Base-by-base conservation (phyloP, 2,329 filamentous ascomycete species). In the Aspergillus sp. region DNA sequence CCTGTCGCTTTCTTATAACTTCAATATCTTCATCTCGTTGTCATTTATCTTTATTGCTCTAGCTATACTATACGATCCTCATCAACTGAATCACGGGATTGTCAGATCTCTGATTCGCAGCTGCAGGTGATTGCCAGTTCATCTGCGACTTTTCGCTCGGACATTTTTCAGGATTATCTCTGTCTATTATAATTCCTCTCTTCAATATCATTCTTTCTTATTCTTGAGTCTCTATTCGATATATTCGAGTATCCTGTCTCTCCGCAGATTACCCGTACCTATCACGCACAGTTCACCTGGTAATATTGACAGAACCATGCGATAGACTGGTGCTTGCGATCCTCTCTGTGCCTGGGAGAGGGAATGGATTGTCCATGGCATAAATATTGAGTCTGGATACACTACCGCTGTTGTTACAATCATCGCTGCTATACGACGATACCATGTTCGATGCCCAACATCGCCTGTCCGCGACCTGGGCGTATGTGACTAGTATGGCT, bases 391-490 rank as follows among this genome's bases (percentile, higher is more conserved):
- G 20, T 22, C 33, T 17, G 5, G n/a, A 35, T n/a, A n/a, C 33
- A 35, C 2, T 32, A 32, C 33, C 17, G 5, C 20, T 22, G 20
- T 22, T 22, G 20, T 22, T 22, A 27, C 25, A 12, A 12, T 12
- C 1, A 12, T 39, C 37, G 10, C 17, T 39, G 15, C 37, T 12
- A 38, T 38, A 39, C 60, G 59, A 64, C 62, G 62, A 62, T 63
- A 67, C 68, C 59, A 71, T 71, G 68, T 63, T 67, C 61, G 63
- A 65, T 66, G 60, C 61, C 57, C 66, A 66, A 60, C 58, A 60
- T 54, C 60, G 60, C 65, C 58, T 65, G 58, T 53, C 57, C 59
- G 64, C 50, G 65, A 60, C 56, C 54, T 64, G 60, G 60, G 61
- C 51, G 61, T 33, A 65, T 55, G 56, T 61, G 52, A 66, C 60